Evolutionary conservation across 2,329 filamentous ascomycete genomes (phyloP).

Genomic region (Capronia americana): DNA sequence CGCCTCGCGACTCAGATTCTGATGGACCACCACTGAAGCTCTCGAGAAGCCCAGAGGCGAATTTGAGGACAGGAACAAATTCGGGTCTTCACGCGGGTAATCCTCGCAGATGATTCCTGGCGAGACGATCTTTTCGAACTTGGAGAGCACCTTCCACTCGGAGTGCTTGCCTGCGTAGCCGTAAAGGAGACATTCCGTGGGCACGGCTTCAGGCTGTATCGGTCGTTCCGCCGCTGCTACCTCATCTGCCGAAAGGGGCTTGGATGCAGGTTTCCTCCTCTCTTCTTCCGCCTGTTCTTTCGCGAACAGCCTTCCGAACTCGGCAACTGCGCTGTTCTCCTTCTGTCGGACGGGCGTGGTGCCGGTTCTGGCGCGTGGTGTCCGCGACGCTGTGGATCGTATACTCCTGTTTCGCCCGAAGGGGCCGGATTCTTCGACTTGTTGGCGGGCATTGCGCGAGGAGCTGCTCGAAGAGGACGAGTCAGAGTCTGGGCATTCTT

Average conservation of each 20-base stretch:
- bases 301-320: conserved; percentile 54
- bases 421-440: conserved; percentile 66
- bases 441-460: conserved; percentile 58
- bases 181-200: conserved; percentile 82
- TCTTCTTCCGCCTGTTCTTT: conserved; percentile 53
- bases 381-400: conserved; percentile 49
- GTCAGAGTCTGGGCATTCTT: conserved; percentile 2
- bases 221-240: conserved; percentile 34
- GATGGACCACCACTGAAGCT: conserved; percentile 63
- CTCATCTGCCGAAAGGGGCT: conserved; percentile 31
- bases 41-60: conserved; percentile 34
- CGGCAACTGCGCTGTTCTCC: conserved; percentile 60
- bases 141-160: conserved; percentile 84
- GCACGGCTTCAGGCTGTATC: conserved; percentile 51
- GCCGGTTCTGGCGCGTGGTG: conserved; percentile 63
- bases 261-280: conserved; percentile 29
- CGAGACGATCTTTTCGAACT: conserved; percentile 75
- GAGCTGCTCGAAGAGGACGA: conserved; percentile 45
- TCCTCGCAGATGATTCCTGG: conserved; percentile 85
- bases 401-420: conserved; percentile 62
- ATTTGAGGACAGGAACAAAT: conserved; percentile 73
- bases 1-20: conserved; percentile 71
- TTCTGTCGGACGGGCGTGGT: conserved; percentile 60
- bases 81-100: conserved; percentile 84
- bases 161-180: conserved; percentile 74